Percentiles rank a stretch among this genome's conserved stretches.
Conservation (phyloP, 2,329 filamentous ascomycete species). For the Lachnellula suecica region DNA sequence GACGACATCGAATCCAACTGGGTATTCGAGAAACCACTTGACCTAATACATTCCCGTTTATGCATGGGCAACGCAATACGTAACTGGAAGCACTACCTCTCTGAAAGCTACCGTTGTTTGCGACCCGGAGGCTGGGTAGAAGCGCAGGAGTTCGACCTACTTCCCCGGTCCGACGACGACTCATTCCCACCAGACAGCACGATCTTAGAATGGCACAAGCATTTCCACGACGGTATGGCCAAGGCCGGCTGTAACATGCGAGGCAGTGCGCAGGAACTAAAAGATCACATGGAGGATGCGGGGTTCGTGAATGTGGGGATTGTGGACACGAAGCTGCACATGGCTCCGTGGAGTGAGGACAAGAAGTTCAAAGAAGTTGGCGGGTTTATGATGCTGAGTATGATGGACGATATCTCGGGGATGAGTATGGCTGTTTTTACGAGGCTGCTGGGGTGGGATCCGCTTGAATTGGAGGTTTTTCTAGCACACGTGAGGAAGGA, state of each 20-base stretch:
- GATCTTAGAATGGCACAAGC: slow-evolving; percentile 14
- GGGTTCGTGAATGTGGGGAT: slow-evolving; percentile 42
- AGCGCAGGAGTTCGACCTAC: slow-evolving; percentile 18
- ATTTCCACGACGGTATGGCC: slow-evolving; percentile 10
- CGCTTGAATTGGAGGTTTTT: slow-evolving; percentile 15
- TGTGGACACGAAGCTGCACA: slow-evolving; percentile 43
- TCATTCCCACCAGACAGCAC: slow-evolving; percentile 13
- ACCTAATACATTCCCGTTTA: slow-evolving; percentile 19
- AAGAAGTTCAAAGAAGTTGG: slow-evolving; percentile 44
- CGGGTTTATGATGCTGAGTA: slow-evolving; percentile 9
- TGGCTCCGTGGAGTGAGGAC: slow-evolving; percentile 48
- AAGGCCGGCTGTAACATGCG: slow-evolving; percentile 9
- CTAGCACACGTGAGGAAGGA: slow-evolving; percentile 14
- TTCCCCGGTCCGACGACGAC: slow-evolving; percentile 11
- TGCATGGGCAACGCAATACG: slow-evolving; percentile 16
- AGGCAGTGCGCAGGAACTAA: slow-evolving; percentile 21
- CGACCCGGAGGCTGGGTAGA: slow-evolving; percentile 24
- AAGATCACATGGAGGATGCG: slow-evolving; percentile 32
- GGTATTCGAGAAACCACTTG: slow-evolving; percentile 15
- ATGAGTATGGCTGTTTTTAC: slow-evolving; percentile 19
- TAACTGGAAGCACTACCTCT: slow-evolving; percentile 37
- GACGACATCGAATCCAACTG: slow-evolving; percentile 57
- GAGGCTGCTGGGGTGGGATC: slow-evolving; percentile 14
- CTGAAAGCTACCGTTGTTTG: slow-evolving; percentile 8
- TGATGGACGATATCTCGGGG: slow-evolving; percentile 13